Conservation (phyloP, 768 basidiomycete genomes). For the Rhizopogon vinicolor region DNA sequence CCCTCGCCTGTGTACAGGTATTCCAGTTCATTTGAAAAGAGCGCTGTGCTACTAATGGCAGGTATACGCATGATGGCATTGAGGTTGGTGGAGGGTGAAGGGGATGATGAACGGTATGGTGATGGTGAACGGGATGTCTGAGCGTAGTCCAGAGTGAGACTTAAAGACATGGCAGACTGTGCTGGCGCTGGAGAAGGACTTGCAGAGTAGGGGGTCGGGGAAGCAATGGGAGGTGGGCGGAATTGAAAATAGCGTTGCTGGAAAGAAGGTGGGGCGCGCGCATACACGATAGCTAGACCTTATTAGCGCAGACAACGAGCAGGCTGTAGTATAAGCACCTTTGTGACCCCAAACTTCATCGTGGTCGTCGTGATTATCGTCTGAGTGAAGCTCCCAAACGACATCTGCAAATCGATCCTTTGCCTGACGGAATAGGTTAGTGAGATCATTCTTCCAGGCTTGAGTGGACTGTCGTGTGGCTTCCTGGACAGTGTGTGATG, state of each 20-base stretch:
- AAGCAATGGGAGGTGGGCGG: slow-evolving; percentile 49
- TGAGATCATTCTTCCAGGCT: slow-evolving; percentile 80
- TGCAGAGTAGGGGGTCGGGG: slow-evolving; percentile 45
- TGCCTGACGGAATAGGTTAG: slow-evolving; percentile 72
- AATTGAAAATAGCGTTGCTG: slow-evolving; percentile 86
- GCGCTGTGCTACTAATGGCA: slow-evolving; percentile 65
- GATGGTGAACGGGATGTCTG: slow-evolving; percentile 40
- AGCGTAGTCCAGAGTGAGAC: slow-evolving; percentile 38
- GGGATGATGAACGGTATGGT: slow-evolving; percentile 39
- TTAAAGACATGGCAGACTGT: slow-evolving; percentile 59
- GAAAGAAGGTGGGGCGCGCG: slow-evolving; percentile 89
- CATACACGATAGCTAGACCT: slow-evolving; percentile 81
- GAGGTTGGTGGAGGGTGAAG: slow-evolving; percentile 39
- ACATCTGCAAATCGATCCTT: slow-evolving; percentile 96
- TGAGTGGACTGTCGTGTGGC: slow-evolving; percentile 63
- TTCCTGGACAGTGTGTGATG: slow-evolving; percentile 52
- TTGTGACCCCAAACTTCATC: slow-evolving; percentile 90
- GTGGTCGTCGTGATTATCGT: slow-evolving; percentile 41
- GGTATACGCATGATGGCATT: slow-evolving; percentile 55
- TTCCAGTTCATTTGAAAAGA: slow-evolving; percentile 89
- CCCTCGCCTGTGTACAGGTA: slow-evolving; percentile 93
- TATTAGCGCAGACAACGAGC: background rate
- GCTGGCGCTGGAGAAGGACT: slow-evolving; percentile 49
- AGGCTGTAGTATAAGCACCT: slow-evolving; percentile 45
- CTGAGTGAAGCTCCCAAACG: slow-evolving; percentile 78